phyloP scores from a whole-genome alignment of 2,329 filamentous ascomycete species.

The Pseudocercospora pini-densiflorae region DNA sequence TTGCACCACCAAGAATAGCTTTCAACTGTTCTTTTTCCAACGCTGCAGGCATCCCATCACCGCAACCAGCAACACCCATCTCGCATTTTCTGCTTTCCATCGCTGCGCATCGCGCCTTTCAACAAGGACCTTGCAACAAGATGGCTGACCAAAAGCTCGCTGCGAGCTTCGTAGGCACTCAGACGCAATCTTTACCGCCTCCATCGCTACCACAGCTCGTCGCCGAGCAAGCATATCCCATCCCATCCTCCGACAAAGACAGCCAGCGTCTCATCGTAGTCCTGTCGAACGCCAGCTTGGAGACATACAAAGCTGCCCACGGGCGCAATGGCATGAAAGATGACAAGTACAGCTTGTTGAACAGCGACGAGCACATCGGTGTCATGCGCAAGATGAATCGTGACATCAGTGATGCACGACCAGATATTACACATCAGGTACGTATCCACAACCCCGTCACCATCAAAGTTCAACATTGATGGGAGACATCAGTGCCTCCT shows the following conservation, averaged over 20 bases:
- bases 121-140: conserved; percentile 40
- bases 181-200: conserved; percentile 90
- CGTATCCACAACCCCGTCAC: conserved; percentile 18
- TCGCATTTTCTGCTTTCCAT: background rate
- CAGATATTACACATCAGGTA: conserved; percentile 98
- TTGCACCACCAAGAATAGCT: background rate
- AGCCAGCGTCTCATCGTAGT: conserved; percentile 92
- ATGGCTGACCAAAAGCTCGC: conserved; percentile 37
- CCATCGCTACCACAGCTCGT: conserved; percentile 89
- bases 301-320: conserved; percentile 88
- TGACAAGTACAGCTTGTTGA: conserved; percentile 89
- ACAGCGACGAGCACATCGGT: conserved; percentile 98
- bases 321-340: conserved; percentile 69
- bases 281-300: conserved; percentile 93
- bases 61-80: background rate
- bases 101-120: conserved; percentile 37
- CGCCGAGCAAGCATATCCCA: conserved; percentile 87
- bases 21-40: background rate
- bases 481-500: conserved; percentile 75
- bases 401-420: conserved; percentile 95
- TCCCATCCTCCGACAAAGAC: conserved; percentile 85
- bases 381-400: conserved; percentile 99
- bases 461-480: conserved; percentile 30
- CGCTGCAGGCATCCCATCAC: background rate
- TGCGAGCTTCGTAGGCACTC: conserved; percentile 35